Evolutionary conservation across 192 early-diverging fungal species (phyloP), one percentile per base, ranked within the genome.

Genomic region (Backusella australiensis): DNA sequence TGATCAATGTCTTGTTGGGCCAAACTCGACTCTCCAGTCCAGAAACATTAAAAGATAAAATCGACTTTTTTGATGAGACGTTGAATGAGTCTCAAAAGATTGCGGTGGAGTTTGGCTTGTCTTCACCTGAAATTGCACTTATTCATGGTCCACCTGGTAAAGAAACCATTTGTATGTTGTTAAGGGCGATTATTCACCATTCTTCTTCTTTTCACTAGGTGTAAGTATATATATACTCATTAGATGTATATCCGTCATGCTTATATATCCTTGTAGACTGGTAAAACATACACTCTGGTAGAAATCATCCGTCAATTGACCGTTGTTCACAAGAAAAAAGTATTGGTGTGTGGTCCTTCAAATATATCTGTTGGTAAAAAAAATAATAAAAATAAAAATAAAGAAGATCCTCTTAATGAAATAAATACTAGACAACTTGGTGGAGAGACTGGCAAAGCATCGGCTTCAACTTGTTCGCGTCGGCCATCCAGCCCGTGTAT

Each of bases 291-390:
- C 73, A 95, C 94, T 14, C 72, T 94, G 17, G 91, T 98, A 11
- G 96, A 97, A 80, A 83, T 96, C 14, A 85, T 98, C 34, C 89
- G 93, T 32, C 95, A 95, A 76, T 83, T 98, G 2, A 81, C 78
- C 8, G 80, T 63, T 29, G 78, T 82, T 4, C 79, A 84, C 35
- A 85, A 87, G 15, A 81, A 91, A 42, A 82, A 90, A 0, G 85
- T 98, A 7, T 81, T 98, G 3, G 95, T 97, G 1, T 98, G 96
- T 77, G 96, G 92, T 0, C 95, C 95, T 1, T 93, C 91, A 21
- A 98, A 98, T 73, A 93, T 95, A 44, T 89, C 93, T 49, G 95
- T 94, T 6, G 92, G 90, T 92, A 83, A 38, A n/a, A n/a, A n/a
- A n/a, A n/a, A n/a, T n/a, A n/a, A n/a, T n/a, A n/a, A n/a, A n/a